These are phyloP conservation scores for Chenopodium quinoa DNA, from an alignment of 148 eudicot species.

Conservation along the genomic window DNA sequence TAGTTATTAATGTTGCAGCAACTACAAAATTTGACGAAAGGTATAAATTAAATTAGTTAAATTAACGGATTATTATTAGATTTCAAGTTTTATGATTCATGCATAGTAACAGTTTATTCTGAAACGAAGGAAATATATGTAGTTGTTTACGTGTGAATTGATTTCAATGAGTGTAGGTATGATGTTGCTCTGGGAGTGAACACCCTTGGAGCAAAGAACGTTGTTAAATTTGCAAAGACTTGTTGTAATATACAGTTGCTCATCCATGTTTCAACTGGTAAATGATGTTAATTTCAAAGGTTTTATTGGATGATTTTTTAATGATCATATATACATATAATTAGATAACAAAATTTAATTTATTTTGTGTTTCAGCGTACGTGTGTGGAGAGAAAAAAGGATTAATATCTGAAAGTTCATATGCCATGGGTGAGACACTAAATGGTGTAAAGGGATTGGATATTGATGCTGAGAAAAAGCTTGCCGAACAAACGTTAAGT, in stretches of 20 bases:
- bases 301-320: not conserved
- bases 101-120: too few relatives aligned
- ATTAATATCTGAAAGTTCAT: conserved; percentile 22
- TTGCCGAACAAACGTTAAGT: conserved; percentile 16
- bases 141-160: not conserved
- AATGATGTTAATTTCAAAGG: not conserved
- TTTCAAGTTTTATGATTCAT: too few relatives aligned
- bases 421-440: conserved; percentile 21
- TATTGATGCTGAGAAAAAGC: conserved; percentile 24
- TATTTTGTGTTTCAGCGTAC: conserved; percentile 20
- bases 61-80: too few relatives aligned
- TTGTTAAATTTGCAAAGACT: conserved; percentile 30
- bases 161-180: conserved; percentile 16
- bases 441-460: conserved; percentile 22
- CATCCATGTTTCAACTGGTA: conserved; percentile 36
- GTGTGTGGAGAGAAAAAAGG: conserved; percentile 33
- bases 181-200: conserved; percentile 29
- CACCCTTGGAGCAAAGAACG: conserved; percentile 27
- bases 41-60: not conserved
- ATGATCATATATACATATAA: not conserved
- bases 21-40: conserved; percentile 25
- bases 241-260: conserved; percentile 27
- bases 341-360: too few relatives aligned
- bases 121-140: too few relatives aligned
- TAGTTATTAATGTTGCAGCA: conserved; percentile 26